Evolutionary conservation across 2,329 filamentous ascomycete species (phyloP).

Genomic region (Escovopsis sp.): DNA sequence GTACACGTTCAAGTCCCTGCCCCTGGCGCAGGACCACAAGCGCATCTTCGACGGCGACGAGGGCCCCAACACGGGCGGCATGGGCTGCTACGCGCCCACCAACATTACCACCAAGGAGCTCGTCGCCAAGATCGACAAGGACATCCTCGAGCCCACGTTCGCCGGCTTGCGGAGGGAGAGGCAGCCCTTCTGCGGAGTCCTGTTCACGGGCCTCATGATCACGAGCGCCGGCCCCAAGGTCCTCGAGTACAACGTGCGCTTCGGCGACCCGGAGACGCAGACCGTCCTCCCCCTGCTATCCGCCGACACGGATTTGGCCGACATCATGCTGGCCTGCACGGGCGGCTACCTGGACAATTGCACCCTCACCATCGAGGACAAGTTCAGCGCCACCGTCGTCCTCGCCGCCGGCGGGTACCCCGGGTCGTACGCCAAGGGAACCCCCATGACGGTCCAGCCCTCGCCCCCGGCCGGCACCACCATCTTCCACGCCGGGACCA

Average conservation of each 20-base stretch:
- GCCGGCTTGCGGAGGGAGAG: conserved; percentile 75
- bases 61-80: conserved; percentile 90
- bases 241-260: conserved; percentile 86
- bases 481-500: conserved; percentile 89
- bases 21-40: conserved; percentile 94
- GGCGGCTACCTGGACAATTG: conserved; percentile 59
- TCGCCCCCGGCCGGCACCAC: conserved; percentile 34
- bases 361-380: conserved; percentile 49
- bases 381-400: conserved; percentile 83
- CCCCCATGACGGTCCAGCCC: conserved; percentile 33
- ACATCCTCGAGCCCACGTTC: conserved; percentile 79
- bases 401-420: conserved; percentile 88
- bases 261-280: conserved; percentile 86
- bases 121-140: conserved; percentile 63
- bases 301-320: conserved; percentile 66
- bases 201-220: conserved; percentile 92
- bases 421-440: conserved; percentile 70
- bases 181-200: conserved; percentile 56
- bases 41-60: conserved; percentile 79
- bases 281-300: conserved; percentile 68
- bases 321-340: conserved; percentile 77
- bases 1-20: conserved; percentile 66
- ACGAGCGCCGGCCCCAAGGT: conserved; percentile 67
- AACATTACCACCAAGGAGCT: conserved; percentile 61
- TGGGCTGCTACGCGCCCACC: conserved; percentile 95